Percentiles rank a stretch among this genome's conserved stretches.
phyloP scores from a whole-genome alignment of 2,329 filamentous ascomycete genomes.

The Cercospora janseana region DNA sequence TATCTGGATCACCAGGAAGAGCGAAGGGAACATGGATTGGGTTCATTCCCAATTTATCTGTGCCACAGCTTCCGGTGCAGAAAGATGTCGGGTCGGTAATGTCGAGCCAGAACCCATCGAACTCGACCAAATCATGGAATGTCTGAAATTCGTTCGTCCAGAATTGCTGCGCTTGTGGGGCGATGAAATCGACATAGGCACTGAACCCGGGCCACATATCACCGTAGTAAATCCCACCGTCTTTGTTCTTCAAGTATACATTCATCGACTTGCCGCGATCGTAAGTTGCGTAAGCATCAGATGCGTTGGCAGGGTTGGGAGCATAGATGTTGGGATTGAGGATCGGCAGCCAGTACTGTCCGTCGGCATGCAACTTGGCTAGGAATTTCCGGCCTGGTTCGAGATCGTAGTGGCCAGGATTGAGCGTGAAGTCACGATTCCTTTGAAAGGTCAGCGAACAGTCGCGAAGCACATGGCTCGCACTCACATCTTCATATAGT shows the following conservation, averaged over 20 bases:
- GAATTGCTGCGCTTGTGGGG: constrained; percentile 27
- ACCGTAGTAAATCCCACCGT: constrained; percentile 46
- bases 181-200: constrained; percentile 26
- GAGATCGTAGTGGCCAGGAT: constrained; percentile 56
- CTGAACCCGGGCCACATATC: constrained; percentile 28
- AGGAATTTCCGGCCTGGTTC: constrained; percentile 54
- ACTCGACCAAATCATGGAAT: constrained; percentile 24
- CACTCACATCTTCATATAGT: constrained; percentile 51
- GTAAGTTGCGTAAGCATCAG: constrained; percentile 55
- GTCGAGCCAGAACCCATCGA: constrained; percentile 35
- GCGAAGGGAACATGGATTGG: constrained; percentile 27
- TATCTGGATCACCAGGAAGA: constrained; percentile 25
- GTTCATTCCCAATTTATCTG: constrained; percentile 23
- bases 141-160: constrained; percentile 30
- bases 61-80: constrained; percentile 31
- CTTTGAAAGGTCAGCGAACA: no score
- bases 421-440: constrained; percentile 58
- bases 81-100: constrained; percentile 28
- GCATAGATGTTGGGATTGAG: constrained; percentile 62
- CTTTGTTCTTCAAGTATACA: constrained; percentile 54
- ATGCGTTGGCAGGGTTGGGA: constrained; percentile 62
- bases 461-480: no score
- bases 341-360: constrained; percentile 57
- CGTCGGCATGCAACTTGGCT: constrained; percentile 49
- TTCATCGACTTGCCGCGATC: constrained; percentile 50